Percentiles rank a stretch among this genome's conserved stretches.
phyloP scores from a whole-genome alignment of 106 monocot genomes.

The Ottelia alismoides region DNA sequence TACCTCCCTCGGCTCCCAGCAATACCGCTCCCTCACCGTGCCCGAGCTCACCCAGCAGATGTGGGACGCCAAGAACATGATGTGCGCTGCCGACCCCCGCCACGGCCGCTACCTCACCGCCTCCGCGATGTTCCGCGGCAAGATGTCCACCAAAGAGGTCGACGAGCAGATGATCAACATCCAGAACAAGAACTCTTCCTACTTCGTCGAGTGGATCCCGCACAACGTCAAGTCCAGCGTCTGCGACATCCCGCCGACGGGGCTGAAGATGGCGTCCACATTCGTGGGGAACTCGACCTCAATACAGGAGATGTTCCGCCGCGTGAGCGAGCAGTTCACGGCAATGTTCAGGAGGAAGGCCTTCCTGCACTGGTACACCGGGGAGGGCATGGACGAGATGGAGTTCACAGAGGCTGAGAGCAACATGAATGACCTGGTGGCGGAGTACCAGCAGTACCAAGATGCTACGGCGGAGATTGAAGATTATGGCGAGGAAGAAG shows the following conservation, averaged over 20 bases:
- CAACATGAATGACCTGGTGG: slow-evolving; percentile 33
- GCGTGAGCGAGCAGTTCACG: slow-evolving; percentile 28
- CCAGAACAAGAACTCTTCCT: slow-evolving; percentile 23
- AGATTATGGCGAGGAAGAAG: too few species aligned
- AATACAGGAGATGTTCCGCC: slow-evolving; percentile 7
- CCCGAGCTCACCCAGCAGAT: slow-evolving; percentile 30
- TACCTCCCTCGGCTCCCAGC: slow-evolving; percentile 27
- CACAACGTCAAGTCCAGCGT: slow-evolving; percentile 21
- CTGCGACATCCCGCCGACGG: slow-evolving; percentile 13
- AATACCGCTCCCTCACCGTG: slow-evolving; percentile 24
- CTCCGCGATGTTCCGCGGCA: slow-evolving; percentile 24
- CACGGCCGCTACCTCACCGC: slow-evolving; percentile 24
- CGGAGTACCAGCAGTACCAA: slow-evolving; percentile 43
- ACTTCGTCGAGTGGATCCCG: slow-evolving; percentile 21
- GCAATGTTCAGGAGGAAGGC: slow-evolving; percentile 35
- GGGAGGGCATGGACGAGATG: slow-evolving; percentile 41
- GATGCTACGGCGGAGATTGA: too few species aligned
- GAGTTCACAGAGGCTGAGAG: slow-evolving; percentile 44
- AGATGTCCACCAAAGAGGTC: slow-evolving; percentile 27
- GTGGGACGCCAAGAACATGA: slow-evolving; percentile 37
- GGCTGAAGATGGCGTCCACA: too few species aligned
- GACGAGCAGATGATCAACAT: slow-evolving; percentile 17
- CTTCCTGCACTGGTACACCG: slow-evolving; percentile 36
- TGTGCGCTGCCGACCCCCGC: slow-evolving; percentile 31
- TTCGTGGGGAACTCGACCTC: too few species aligned